Percentiles rank a stretch among this genome's conserved stretches.
phyloP scores from a whole-genome alignment of 2,329 filamentous ascomycete genomes.

The Colletotrichum eremochloae region DNA sequence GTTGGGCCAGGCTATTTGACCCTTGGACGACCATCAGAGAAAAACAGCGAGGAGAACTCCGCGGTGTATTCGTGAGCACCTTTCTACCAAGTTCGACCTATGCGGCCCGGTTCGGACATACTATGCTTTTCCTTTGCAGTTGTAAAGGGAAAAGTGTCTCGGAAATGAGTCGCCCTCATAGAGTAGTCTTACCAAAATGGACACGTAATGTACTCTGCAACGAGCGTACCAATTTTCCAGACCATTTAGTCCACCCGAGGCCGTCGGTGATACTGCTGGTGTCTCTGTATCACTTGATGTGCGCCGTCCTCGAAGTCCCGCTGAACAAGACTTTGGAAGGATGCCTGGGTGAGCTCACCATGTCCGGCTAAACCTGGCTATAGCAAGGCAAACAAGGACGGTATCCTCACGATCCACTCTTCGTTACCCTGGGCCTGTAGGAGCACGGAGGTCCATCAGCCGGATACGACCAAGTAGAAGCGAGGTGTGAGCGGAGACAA shows the following conservation, averaged over 20 bases:
- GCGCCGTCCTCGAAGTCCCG: slow-evolving; percentile 15
- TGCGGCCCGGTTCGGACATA: neutral
- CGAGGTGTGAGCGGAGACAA: neutral
- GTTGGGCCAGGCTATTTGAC: neutral
- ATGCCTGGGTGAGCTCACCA: slow-evolving; percentile 13
- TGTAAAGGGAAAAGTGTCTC: too few relatives aligned
- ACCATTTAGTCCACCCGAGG: slow-evolving; percentile 3
- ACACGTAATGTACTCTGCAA: neutral
- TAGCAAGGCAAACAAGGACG: neutral
- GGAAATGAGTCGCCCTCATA: neutral
- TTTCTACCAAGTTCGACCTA: neutral
- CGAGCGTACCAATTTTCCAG: slow-evolving; percentile 4
- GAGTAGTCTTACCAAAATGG: neutral
- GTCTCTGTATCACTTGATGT: slow-evolving; percentile 19
- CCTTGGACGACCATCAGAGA: neutral
- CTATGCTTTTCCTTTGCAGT: neutral
- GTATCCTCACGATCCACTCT: slow-evolving; percentile 1
- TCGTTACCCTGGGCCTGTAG: neutral
- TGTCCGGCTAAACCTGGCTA: slow-evolving; percentile 19
- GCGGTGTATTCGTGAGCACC: neutral
- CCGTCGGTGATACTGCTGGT: slow-evolving; percentile 20
- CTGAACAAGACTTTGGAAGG: slow-evolving; percentile 36
- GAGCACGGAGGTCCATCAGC: slow-evolving; percentile 1
- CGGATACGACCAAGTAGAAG: slow-evolving; percentile 1
- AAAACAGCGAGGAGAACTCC: slow-evolving; percentile 30